Base-by-base conservation (phyloP, 176 grass and related monocot species). In the Bolboschoenus planiculmis region DNA sequence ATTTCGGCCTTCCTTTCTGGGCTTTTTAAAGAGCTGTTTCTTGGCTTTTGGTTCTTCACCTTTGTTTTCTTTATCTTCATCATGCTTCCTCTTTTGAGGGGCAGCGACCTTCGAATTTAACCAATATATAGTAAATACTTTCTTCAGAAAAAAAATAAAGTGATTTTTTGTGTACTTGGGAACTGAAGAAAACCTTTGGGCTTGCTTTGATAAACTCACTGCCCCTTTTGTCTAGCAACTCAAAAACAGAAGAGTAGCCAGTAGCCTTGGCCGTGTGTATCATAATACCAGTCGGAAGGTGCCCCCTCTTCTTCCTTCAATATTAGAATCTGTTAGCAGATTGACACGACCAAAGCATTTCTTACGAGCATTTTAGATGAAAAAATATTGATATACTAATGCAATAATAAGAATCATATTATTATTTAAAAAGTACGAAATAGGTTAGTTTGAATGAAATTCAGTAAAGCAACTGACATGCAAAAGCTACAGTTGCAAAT, bases 401-500 rank as follows among this genome's bases (percentile, higher is more conserved):
- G 1, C 42, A 73, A 58, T 61, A 26, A 31, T 36, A 63, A 53
- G 48, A 80, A 56, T 63, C 37, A 81, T n/a, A 81, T 43, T 42
- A 35, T 10, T 79, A 55, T 58, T 80, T 23, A 24, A 61, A 81
- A 61, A 59, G 11, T 57, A 57, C 4, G n/a, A 56, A 37, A 81
- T 60, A 26, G 7, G 35, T 81, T 59, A 60, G 55, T 40, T 59
- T 81, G 56, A 61, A 81, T 81, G 37, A 11, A 21, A 80, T 43
- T 59, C 35, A 27, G 71, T 82, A 42, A 29, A 16, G 81, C 8
- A 56, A 51, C 89, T 85, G 46, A 98, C 95, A 92, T 98, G 92
- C 95, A 98, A 47, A 90, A 87, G 80, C 95, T 98, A 84, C 95
- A 98, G 79, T 98, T 95, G 89, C 95, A 98, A 29, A 98, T 89